Base-by-base conservation (phyloP, 2,329 filamentous ascomycete genomes). In the Rhynchosporium secalis region DNA sequence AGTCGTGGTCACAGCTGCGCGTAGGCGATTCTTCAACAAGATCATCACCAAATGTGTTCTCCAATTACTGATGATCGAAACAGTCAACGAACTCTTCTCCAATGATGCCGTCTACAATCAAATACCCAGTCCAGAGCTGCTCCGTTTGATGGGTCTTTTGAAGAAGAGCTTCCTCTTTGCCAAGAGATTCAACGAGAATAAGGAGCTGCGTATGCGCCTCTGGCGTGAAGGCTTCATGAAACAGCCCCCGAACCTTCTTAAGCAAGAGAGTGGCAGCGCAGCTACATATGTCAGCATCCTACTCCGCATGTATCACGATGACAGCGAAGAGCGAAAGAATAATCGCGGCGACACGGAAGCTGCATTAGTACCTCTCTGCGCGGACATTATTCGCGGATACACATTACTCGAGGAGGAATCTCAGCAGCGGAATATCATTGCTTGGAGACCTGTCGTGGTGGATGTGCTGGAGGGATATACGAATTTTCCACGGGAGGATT, bases 211-310 rank as follows among this genome's bases (percentile, higher is more conserved):
- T 51, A 96, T 96, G 83, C 86, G 91, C 20, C 82, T 99, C 20
- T 99, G 96, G 92, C 84, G 92, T 56, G 95, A 99, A 75, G 95
- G 96, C 0, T 99, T 99, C 81, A 99, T 99, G 95, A 96, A 96
- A 78, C 95, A 99, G 74, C 94, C 95, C 15, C 95, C 95, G 2
- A 99, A 99, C 72, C 81, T 99, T 12, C 83, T 99, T 36, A 99
- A 99, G 79, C 95, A 99, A 75, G 95, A 99, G 78, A 91, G 86
- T 65, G 94, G 95, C 46, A 91, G 89, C 60, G 95, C 95, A 0
- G 91, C 91, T 2, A 97, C 96, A 1, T 99, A 99, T 75, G 92
- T 99, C 41, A 90, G 90, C 65, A 99, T 99, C 68, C 80, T 99
- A 33, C 92, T 99, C 78, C 85, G 95, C 56, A 99, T 99, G 95